A percentile compares a stretch with the other conserved stretches of the same genome.
phyloP scores from a whole-genome alignment of 2,329 filamentous ascomycete genomes.

The Aureobasidium sp. region DNA sequence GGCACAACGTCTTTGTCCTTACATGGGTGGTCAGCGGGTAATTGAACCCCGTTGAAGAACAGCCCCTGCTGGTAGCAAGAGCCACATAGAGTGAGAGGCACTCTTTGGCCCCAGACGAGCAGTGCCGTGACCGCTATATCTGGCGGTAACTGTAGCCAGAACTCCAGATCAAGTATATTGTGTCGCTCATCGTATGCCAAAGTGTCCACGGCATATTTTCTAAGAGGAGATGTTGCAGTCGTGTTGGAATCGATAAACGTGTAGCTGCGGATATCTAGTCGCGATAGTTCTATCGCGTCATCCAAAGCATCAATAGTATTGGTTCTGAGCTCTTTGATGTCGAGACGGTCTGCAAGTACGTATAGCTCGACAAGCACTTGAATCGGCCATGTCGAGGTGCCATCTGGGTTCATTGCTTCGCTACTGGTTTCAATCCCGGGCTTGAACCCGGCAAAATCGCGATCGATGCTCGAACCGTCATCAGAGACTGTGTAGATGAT shows the following conservation, averaged over 20 bases:
- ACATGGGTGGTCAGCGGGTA: too few relatives aligned
- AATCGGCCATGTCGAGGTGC: not conserved
- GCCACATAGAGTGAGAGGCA: too few relatives aligned
- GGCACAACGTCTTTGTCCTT: not conserved
- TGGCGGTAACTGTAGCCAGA: not conserved
- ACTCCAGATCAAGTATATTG: rapidly evolving
- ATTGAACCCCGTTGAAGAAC: too few relatives aligned
- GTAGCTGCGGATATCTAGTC: not conserved
- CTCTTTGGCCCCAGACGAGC: too few relatives aligned
- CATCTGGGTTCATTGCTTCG: too few relatives aligned
- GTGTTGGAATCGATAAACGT: not conserved
- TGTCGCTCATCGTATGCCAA: not conserved
- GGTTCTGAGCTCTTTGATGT: not conserved
- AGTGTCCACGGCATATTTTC: not conserved
- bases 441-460: not conserved
- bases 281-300: too few relatives aligned
- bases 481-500: not conserved
- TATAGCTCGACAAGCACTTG: not conserved
- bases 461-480: not conserved
- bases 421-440: too few relatives aligned
- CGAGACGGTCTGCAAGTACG: not conserved
- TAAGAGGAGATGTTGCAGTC: not conserved
- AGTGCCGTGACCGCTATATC: not conserved
- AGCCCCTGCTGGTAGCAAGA: too few relatives aligned
- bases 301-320: not conserved